Evolutionary conservation across 331 rosid genomes (phyloP).

Genomic region (Spiraea crenata): DNA sequence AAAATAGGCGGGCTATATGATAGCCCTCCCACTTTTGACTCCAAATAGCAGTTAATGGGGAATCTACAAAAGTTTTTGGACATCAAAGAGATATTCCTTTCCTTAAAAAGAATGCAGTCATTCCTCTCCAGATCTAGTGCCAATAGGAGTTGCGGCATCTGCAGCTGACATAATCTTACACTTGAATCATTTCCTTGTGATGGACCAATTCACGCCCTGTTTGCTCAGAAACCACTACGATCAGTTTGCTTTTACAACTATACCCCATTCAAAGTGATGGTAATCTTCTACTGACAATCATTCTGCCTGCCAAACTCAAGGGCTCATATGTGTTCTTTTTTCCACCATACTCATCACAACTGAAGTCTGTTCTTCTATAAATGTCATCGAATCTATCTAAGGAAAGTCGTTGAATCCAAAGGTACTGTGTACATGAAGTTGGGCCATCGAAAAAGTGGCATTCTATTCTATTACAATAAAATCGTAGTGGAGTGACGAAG

Average conservation of each 20-base stretch:
- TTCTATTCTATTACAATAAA: neutral
- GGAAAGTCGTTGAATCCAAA: neutral
- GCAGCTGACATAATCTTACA: no score
- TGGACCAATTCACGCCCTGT: no score
- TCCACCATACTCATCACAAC: neutral
- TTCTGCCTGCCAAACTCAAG: constrained; percentile 45
- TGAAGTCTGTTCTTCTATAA: neutral
- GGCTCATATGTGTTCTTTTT: constrained; percentile 7
- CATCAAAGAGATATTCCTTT: no score
- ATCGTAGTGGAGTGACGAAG: neutral
- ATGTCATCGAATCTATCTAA: neutral
- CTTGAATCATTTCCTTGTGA: no score
- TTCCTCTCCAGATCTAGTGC: neutral
- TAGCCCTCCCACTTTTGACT: neutral
- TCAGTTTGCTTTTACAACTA: neutral
- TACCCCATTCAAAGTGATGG: neutral
- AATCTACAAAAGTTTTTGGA: neutral
- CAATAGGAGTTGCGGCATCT: no score
- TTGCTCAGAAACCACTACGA: no score
- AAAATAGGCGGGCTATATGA: neutral
- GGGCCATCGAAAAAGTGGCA: neutral
- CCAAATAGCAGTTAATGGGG: neutral
- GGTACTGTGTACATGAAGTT: no score
- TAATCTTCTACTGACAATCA: constrained; percentile 27
- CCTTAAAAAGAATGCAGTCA: neutral